These are phyloP conservation scores for Cyberlindnera japonica DNA, from an alignment of 805 yeast species.

Conservation along the genomic window DNA sequence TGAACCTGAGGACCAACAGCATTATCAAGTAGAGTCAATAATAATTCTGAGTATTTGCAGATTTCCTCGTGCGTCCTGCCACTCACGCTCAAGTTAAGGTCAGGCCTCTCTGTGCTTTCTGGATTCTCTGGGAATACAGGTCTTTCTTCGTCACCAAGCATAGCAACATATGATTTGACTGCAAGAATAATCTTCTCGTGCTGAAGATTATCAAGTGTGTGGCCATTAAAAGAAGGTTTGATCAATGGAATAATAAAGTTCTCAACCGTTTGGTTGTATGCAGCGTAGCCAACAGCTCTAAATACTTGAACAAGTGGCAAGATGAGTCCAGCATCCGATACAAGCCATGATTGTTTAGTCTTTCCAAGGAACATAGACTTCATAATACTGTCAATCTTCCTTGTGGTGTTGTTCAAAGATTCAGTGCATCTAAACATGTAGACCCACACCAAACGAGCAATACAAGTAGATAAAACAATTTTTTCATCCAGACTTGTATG, in stretches of 20 bases:
- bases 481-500: conserved; percentile 39
- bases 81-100: conserved; percentile 28
- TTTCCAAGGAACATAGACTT: conserved; percentile 50
- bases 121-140: conserved; percentile 71
- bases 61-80: conserved; percentile 65
- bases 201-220: conserved; percentile 53
- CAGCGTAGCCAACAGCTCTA: conserved; percentile 75
- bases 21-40: conserved; percentile 58
- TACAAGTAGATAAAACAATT: conserved; percentile 56
- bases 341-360: conserved; percentile 74
- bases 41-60: conserved; percentile 49
- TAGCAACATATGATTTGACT: conserved; percentile 65
- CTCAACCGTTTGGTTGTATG: conserved; percentile 75
- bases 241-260: conserved; percentile 71
- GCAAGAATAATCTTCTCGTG: conserved; percentile 73
- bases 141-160: conserved; percentile 60
- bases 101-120: conserved; percentile 31
- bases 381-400: conserved; percentile 66
- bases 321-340: conserved; percentile 56
- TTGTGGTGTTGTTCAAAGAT: conserved; percentile 80
- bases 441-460: conserved; percentile 83
- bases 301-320: conserved; percentile 68
- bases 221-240: conserved; percentile 55
- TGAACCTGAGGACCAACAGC: conserved; percentile 41
- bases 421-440: conserved; percentile 84